These are phyloP conservation scores for Cladosporium sp. DNA, from an alignment of 2,329 filamentous ascomycete species.

Conservation along the genomic window DNA sequence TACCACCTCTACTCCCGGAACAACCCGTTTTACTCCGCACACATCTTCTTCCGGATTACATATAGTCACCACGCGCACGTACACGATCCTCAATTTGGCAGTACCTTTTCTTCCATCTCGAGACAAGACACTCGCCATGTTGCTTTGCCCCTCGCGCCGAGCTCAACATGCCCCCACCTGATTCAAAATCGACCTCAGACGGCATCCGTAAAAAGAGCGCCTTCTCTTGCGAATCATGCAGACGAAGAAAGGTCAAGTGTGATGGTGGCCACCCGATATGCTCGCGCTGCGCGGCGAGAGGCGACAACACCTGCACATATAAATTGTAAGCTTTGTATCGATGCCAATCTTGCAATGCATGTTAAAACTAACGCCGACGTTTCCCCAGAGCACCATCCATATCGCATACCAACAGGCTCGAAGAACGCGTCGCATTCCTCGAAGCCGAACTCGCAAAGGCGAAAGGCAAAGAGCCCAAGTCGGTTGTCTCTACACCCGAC, in stretches of 20 bases:
- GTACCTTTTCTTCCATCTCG: no score
- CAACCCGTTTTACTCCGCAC: no score
- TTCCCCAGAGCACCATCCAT: slow-evolving; percentile 3
- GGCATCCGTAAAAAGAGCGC: slow-evolving; percentile 12
- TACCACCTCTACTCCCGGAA: no score
- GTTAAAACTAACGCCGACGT: not conserved
- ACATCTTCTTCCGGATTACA: no score
- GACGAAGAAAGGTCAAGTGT: slow-evolving; percentile 8
- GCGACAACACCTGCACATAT: slow-evolving; percentile 3
- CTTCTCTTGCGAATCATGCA: slow-evolving; percentile 7
- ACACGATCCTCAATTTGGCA: no score
- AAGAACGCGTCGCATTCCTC: slow-evolving; percentile 3
- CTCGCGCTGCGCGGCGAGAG: slow-evolving; percentile 1
- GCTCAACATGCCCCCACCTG: slow-evolving; percentile 2
- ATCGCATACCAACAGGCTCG: slow-evolving; percentile 2
- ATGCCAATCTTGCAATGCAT: not conserved
- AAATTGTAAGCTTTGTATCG: not conserved
- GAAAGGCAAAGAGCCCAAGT: not conserved
- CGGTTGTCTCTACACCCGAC: not conserved
- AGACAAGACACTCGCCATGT: no score
- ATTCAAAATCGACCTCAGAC: not conserved
- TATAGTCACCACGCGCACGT: no score
- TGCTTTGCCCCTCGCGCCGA: no score
- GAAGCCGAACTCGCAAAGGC: slow-evolving; percentile 1
- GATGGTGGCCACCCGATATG: slow-evolving; percentile 7